phyloP scores from a whole-genome alignment of 2,329 filamentous ascomycete species.

The Clarireedia paspali region DNA sequence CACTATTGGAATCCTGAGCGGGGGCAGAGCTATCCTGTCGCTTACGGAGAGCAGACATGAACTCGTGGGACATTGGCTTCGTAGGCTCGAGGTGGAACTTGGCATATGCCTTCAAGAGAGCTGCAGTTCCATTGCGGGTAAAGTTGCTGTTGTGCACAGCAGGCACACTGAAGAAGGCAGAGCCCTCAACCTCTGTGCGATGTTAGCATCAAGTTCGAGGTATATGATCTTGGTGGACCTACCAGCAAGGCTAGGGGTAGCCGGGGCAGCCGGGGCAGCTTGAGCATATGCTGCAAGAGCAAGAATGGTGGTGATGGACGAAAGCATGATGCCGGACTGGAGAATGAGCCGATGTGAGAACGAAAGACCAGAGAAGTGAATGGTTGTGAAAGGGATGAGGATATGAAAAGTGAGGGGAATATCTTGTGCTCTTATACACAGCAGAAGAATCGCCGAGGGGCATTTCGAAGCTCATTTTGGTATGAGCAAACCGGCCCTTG shows the following conservation, averaged over 20 bases:
- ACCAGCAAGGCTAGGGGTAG: not conserved
- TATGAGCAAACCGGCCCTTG: not conserved
- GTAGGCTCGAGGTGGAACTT: slow-evolving; percentile 26
- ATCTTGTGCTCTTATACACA: slow-evolving; percentile 18
- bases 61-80: slow-evolving; percentile 17
- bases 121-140: slow-evolving; percentile 26
- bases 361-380: slow-evolving; percentile 8
- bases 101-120: slow-evolving; percentile 27
- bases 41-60: slow-evolving; percentile 20
- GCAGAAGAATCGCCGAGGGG: not conserved
- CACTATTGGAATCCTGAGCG: slow-evolving; percentile 17
- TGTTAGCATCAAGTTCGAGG: not conserved
- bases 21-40: slow-evolving; percentile 25
- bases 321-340: slow-evolving; percentile 21
- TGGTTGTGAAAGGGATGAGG: slow-evolving; percentile 10
- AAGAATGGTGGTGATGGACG: slow-evolving; percentile 18
- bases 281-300: slow-evolving; percentile 19
- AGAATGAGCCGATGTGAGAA: not conserved
- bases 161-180: slow-evolving; percentile 18
- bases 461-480: not conserved
- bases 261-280: slow-evolving; percentile 15
- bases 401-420: slow-evolving; percentile 4
- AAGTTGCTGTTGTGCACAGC: slow-evolving; percentile 24
- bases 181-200: not conserved
- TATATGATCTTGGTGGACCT: not conserved